Evolutionary conservation across 257 asterid species (phyloP).

Genomic region (Fraxinus cuspidata): DNA sequence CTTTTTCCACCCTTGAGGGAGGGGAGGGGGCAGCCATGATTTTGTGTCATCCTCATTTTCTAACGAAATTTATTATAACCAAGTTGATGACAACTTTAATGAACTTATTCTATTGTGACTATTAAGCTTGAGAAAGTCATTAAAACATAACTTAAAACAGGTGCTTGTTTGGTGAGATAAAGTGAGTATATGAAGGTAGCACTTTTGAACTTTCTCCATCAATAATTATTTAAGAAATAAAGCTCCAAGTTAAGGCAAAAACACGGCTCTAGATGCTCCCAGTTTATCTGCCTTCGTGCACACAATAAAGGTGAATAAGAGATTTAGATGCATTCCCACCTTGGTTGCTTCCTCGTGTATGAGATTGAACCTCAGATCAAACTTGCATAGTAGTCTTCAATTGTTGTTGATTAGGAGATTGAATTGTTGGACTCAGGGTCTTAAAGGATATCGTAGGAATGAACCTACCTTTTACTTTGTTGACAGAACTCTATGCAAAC

Average conservation of each 20-base stretch:
- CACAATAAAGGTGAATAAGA: not conserved
- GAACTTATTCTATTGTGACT: constrained; percentile 3
- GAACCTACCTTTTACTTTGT: constrained; percentile 7
- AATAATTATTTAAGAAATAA: not conserved
- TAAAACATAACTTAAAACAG: constrained; percentile 4
- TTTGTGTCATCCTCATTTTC: not conserved
- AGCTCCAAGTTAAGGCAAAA: not conserved
- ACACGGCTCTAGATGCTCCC: not conserved
- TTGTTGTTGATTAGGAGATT: constrained; percentile 1
- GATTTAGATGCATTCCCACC: not conserved
- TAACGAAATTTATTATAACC: constrained; percentile 1
- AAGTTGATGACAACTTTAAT: constrained; percentile 2
- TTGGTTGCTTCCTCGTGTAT: constrained; percentile 10
- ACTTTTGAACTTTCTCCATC: not conserved
- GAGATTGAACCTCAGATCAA: constrained; percentile 4
- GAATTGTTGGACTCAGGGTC: constrained; percentile 8
- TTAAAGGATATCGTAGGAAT: not conserved
- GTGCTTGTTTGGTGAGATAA: not conserved
- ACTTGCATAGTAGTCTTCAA: not conserved
- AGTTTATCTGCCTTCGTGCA: constrained; percentile 1
- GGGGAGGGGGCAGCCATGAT: not conserved
- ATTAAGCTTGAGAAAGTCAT: not conserved
- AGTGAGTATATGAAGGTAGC: not conserved
- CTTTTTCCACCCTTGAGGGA: not conserved
- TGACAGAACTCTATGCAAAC: not conserved